Evolutionary conservation across 2,329 filamentous ascomycete species (phyloP).

Genomic region (Venturia nashicola): DNA sequence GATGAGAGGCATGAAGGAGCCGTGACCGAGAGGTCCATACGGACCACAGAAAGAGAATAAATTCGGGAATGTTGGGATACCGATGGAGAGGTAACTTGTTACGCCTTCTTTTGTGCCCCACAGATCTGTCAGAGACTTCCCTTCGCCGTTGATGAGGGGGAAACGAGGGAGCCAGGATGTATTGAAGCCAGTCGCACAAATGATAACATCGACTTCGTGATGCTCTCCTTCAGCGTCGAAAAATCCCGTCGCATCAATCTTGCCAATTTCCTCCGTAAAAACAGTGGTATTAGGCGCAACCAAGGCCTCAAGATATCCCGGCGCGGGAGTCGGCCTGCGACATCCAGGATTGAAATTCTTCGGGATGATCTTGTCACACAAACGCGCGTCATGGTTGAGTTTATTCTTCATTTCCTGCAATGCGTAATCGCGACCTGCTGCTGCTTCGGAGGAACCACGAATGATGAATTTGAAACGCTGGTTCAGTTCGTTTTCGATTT

Average conservation of each 20-base stretch:
- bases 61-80: conserved; percentile 31
- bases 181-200: conserved; percentile 27
- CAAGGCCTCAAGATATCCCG: conserved; percentile 30
- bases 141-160: conserved; percentile 17
- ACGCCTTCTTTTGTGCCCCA: conserved; percentile 25
- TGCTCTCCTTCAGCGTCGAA: conserved; percentile 19
- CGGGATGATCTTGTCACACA: conserved; percentile 33
- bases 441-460: conserved; percentile 34
- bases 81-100: conserved; percentile 29
- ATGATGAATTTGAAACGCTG: conserved; percentile 41
- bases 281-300: conserved; percentile 20
- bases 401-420: conserved; percentile 28
- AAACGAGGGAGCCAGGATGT: conserved; percentile 19
- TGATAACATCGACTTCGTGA: conserved; percentile 22
- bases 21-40: conserved; percentile 28
- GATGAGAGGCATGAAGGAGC: conserved; percentile 29
- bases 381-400: conserved; percentile 24
- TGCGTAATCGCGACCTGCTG: conserved; percentile 27
- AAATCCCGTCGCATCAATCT: conserved; percentile 20
- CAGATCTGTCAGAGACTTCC: conserved; percentile 20
- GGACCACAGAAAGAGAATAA: conserved; percentile 32
- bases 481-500: conserved; percentile 38
- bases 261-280: conserved; percentile 21
- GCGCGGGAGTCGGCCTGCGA: conserved; percentile 28
- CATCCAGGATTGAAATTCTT: conserved; percentile 32